Conservation (phyloP, 306 rosid species). For the Fagus sylvatica region DNA sequence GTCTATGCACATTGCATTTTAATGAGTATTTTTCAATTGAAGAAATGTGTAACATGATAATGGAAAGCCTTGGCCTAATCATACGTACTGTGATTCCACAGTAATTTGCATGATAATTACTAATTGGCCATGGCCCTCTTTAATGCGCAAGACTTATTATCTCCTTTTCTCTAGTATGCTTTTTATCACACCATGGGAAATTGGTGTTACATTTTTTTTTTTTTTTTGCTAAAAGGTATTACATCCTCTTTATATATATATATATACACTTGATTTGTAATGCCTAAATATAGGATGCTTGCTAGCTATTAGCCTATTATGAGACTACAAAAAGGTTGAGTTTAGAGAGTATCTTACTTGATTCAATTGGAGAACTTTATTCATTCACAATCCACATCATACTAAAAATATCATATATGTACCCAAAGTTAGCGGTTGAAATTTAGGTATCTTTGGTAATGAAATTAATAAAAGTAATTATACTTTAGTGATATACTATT, state of each 20-base stretch:
- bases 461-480: not conserved
- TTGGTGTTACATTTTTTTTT: not conserved
- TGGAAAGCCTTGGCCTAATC: too few species aligned
- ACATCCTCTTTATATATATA: not conserved
- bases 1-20: not conserved
- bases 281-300: not conserved
- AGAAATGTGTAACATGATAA: not conserved
- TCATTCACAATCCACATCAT: not conserved
- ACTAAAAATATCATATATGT: not conserved
- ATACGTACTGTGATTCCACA: too few species aligned
- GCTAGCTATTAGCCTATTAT: not conserved
- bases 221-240: not conserved
- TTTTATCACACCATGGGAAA: not conserved
- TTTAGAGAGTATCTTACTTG: not conserved
- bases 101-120: too few species aligned
- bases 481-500: not conserved
- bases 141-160: not conserved
- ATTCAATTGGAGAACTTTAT: not conserved
- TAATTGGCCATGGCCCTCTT: too few species aligned
- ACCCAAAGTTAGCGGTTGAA: not conserved
- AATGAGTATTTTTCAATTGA: not conserved
- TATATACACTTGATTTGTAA: not conserved
- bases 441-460: not conserved
- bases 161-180: not conserved
- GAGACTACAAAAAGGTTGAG: not conserved